Evolutionary conservation across 106 monocot species (phyloP), one percentile per base, ranked within the genome.

Genomic region (Apostasia ramifera): DNA sequence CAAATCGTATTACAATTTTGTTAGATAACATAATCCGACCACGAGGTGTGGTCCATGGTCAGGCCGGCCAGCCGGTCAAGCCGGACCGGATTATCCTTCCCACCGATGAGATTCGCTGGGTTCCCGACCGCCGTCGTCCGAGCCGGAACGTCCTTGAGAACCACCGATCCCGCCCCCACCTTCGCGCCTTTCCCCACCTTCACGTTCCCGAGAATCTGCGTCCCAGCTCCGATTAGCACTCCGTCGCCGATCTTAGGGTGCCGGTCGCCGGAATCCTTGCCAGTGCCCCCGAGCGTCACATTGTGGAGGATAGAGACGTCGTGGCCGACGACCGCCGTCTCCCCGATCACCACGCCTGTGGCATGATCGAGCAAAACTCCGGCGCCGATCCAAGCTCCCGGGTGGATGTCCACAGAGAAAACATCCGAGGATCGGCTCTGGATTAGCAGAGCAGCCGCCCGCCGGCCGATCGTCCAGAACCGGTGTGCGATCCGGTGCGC

Each of bases 301-400:
- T 76, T 76, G 55, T 88, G 88, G 41, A 88, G 67, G 8, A 89
- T 77, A 15, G 85, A 80, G 15, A 85, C 85, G 68, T 91, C 57
- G 53, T 84, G 63, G 3, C 84, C 91, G 10, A 91, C 72, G 41
- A 84, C 81, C 44, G 87, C 87, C 53, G 91, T 91, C 75, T 87
- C 87, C 3, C 87, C 91, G 53, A 91, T 76, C 38, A 91, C 91
- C 46, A 91, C 61, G 26, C 91, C 87, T 0, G 87, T 91, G 1
- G 91, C 91, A 69, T 91, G 91, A 71, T 87, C 91, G 40, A 91
- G 74, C 14, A 91, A 61, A 15, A 91, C 69, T 4, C 91, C 84
- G 3, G 69, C 42, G 13, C 87, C 87, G 6, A 91, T 74, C 9
- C 47, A 44, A 11, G 91, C 87, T n/a, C 75, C 84, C 0, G 91